Evolutionary conservation across 306 rosid species (phyloP).

Genomic region (Castanea mollissima): DNA sequence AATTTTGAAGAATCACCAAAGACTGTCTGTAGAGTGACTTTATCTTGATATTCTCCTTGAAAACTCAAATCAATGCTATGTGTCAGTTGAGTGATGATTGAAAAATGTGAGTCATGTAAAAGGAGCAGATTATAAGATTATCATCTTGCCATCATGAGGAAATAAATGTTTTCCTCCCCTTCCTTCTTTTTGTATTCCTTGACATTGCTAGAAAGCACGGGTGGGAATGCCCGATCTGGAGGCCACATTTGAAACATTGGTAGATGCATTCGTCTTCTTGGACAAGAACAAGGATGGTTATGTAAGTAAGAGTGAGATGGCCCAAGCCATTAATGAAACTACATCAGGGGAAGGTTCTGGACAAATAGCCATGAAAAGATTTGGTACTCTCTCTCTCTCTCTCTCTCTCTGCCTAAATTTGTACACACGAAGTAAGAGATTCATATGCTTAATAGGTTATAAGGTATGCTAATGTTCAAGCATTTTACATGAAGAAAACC

Average conservation of each 20-base stretch:
- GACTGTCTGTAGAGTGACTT: background rate
- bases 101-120: background rate
- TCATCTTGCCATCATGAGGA: background rate
- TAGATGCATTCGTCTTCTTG: slow-evolving; percentile 87
- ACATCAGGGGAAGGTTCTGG: slow-evolving; percentile 81
- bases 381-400: slow-evolving; percentile 54
- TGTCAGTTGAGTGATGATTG: background rate
- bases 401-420: background rate
- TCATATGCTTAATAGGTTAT: slow-evolving; percentile 9
- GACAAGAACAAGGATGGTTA: slow-evolving; percentile 93
- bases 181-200: slow-evolving; percentile 31
- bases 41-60: background rate
- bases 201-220: slow-evolving; percentile 65
- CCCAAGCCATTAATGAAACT: slow-evolving; percentile 82
- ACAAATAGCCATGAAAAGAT: slow-evolving; percentile 88
- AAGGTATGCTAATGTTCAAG: slow-evolving; percentile 10
- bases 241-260: slow-evolving; percentile 86
- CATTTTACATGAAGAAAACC: background rate
- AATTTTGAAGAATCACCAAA: background rate
- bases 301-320: slow-evolving; percentile 93
- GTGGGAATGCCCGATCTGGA: slow-evolving; percentile 72
- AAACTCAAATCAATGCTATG: background rate
- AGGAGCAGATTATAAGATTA: background rate
- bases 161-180: slow-evolving; percentile 8
- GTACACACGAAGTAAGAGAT: background rate